phyloP scores from a whole-genome alignment of 768 basidiomycete genomes.

The Grammothele lineata region DNA sequence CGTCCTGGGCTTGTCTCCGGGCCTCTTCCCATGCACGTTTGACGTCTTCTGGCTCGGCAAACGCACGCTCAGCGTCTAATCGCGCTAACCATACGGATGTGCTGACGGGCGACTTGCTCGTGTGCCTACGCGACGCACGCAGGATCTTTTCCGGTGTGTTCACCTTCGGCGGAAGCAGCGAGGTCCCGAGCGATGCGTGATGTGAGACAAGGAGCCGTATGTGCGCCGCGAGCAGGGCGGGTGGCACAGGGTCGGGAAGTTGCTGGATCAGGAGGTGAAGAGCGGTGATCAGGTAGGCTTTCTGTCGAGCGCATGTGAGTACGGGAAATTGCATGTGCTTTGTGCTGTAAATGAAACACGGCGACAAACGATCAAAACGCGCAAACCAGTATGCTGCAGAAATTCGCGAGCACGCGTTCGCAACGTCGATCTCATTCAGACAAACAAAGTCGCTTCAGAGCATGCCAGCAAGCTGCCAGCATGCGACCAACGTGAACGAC shows the following conservation, averaged over 20 bases:
- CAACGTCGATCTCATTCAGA: no score
- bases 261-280: slow-evolving; percentile 23
- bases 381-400: no score
- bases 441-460: no score
- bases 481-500: neutral
- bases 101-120: slow-evolving; percentile 27
- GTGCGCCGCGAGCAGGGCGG: slow-evolving; percentile 34
- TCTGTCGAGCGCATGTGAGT: slow-evolving; percentile 16
- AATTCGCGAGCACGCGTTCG: no score
- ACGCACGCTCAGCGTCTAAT: slow-evolving; percentile 39
- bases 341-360: no score
- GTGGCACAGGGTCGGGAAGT: slow-evolving; percentile 12
- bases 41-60: slow-evolving; percentile 23
- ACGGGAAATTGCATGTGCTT: neutral
- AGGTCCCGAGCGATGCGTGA: slow-evolving; percentile 13
- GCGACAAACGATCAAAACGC: no score
- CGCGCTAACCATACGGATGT: slow-evolving; percentile 51
- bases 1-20: slow-evolving; percentile 31
- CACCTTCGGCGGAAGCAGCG: slow-evolving; percentile 17
- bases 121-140: slow-evolving; percentile 43
- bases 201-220: slow-evolving; percentile 29
- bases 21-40: slow-evolving; percentile 42
- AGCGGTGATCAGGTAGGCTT: slow-evolving; percentile 25
- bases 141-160: slow-evolving; percentile 30
- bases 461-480: no score